These are phyloP conservation scores for Suillus placidus DNA, from an alignment of 768 basidiomycete genomes.

Conservation along the genomic window DNA sequence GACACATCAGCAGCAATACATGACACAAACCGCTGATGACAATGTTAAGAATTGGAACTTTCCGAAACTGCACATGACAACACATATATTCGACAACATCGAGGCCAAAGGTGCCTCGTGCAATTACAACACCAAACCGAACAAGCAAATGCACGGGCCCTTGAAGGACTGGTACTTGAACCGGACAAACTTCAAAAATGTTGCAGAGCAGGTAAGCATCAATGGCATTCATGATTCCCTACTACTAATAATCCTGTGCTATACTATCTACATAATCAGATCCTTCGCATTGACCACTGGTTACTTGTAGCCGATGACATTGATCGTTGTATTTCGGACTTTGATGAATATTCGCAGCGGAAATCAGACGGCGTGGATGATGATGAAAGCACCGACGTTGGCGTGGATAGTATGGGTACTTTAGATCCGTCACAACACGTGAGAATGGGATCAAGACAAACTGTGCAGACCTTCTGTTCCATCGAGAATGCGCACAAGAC, in stretches of 20 bases:
- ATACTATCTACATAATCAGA: background rate
- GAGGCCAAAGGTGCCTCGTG: conserved; percentile 36
- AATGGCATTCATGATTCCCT: background rate
- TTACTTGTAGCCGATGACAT: too few species aligned
- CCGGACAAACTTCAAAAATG: conserved; percentile 38
- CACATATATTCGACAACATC: too few species aligned
- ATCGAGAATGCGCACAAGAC: conserved; percentile 1
- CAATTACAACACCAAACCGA: conserved; percentile 36
- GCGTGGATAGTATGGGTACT: background rate
- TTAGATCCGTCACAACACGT: background rate
- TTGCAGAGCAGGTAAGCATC: conserved; percentile 33
- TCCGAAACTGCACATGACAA: conserved; percentile 37
- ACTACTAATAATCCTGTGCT: background rate
- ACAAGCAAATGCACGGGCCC: conserved; percentile 33
- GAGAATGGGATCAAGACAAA: conserved; percentile 1
- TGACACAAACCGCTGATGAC: background rate
- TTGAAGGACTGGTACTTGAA: conserved; percentile 29
- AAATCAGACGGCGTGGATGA: too few species aligned
- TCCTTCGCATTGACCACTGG: too few species aligned
- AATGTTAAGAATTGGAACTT: conserved; percentile 33
- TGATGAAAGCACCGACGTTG: too few species aligned
- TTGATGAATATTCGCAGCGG: too few species aligned
- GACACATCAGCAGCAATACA: conserved; percentile 5
- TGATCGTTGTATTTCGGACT: too few species aligned
- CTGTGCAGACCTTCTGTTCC: background rate